These are phyloP conservation scores for Tilletiaria anomala DNA, from an alignment of 1,284 basidiomycete species.

Conservation along the genomic window DNA sequence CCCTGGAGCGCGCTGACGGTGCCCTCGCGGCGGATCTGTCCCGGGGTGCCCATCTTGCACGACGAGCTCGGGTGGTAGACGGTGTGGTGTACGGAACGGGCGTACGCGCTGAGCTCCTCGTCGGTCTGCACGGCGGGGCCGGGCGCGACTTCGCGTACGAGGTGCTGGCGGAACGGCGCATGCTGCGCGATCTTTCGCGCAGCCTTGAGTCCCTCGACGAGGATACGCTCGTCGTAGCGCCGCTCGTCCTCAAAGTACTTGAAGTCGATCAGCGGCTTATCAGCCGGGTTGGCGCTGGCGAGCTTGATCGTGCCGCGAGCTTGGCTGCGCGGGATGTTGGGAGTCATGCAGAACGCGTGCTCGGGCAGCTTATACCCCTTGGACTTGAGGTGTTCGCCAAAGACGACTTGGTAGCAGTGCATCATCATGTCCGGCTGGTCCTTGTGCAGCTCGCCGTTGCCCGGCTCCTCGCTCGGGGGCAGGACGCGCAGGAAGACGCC, in stretches of 20 bases:
- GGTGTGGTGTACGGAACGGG: conserved; percentile 36
- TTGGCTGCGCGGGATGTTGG: conserved; percentile 43
- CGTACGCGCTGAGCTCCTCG: conserved; percentile 34
- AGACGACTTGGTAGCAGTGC: conserved; percentile 27
- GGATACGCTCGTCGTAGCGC: conserved; percentile 43
- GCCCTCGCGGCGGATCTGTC: not conserved
- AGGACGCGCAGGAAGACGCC: conserved; percentile 36
- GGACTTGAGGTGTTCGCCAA: conserved; percentile 34
- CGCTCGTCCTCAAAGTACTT: conserved; percentile 45
- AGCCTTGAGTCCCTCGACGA: conserved; percentile 48
- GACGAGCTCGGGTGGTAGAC: conserved; percentile 40
- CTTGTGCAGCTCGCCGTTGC: not conserved
- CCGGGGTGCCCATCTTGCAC: conserved; percentile 37
- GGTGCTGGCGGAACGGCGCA: conserved; percentile 42
- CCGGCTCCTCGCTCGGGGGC: conserved; percentile 18
- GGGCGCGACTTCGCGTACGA: conserved; percentile 41
- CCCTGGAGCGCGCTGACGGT: conserved; percentile 3
- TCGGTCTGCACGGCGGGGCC: conserved; percentile 35
- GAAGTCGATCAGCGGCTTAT: conserved; percentile 45
- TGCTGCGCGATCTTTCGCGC: conserved; percentile 42
- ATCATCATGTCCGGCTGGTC: conserved; percentile 37
- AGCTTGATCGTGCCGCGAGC: conserved; percentile 38
- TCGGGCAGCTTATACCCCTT: conserved; percentile 36
- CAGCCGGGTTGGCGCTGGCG: conserved; percentile 41
- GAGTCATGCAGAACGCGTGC: conserved; percentile 41